Evolutionary conservation across 2,329 filamentous ascomycete genomes (phyloP), one percentile per base, ranked within the genome.

Genomic region (Penicillium hordei): DNA sequence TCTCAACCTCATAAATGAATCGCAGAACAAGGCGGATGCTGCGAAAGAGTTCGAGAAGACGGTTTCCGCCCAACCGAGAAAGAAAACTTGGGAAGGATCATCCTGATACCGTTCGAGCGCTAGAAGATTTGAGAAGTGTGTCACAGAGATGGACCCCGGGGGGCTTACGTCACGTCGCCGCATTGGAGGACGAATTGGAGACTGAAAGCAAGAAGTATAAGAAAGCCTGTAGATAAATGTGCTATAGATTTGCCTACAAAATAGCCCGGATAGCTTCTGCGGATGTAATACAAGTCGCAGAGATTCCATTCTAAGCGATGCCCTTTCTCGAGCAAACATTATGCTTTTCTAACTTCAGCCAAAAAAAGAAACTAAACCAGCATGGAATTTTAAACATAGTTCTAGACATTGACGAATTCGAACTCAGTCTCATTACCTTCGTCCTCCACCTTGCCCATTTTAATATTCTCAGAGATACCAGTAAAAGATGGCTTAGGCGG

Each of bases 381-480:
- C 15, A 17, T 17, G 33, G 7, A 19, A 38, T 15, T 27, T 19
- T 13, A 25, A 38, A 25, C 6, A 5, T 15, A 40, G 21, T 27
- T 27, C 8, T 15, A 17, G 10, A 19, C n/a, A 36, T 52, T 34
- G 29, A 62, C 9, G 2, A 62, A 33, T 46, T 62, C 60, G 31
- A 60, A 60, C 36, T 58, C 42, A 42, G 27, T 17, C 48, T 46
- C 21, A n/a, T 38, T 43, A 17, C 27, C n/a, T 29, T 54, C 53
- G 6, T 62, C 55, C 17, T 65, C 49, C 43, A 57, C 34, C 25
- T 55, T 34, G 17, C 60, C 40, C 34, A 59, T 43, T 29, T 66
- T 60, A 21, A 65, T 51, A 27, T 64, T 62, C 36, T 60, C 64
- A 23, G 43, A 38, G 21, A 25, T 50, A 39, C 55, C 61, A 12